Percentiles rank a stretch among this genome's conserved stretches.
phyloP scores from a whole-genome alignment of 257 asterid genomes.

The Petunia axillaris region DNA sequence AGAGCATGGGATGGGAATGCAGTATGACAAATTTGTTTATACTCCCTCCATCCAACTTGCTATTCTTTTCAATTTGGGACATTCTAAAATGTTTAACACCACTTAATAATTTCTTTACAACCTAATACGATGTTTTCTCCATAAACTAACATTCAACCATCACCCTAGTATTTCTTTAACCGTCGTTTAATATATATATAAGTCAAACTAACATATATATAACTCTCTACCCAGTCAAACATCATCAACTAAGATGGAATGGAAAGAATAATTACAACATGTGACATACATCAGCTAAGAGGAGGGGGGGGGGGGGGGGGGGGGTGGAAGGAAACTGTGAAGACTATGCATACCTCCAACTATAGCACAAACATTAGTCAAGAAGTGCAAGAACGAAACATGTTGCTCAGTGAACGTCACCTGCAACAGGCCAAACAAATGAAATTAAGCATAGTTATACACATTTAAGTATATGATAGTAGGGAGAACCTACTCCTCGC shows the following conservation, averaged over 20 bases:
- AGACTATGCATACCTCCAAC: constrained; percentile 69
- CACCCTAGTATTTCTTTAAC: neutral
- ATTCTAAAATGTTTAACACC: neutral
- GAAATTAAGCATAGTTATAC: neutral
- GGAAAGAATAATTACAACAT: neutral
- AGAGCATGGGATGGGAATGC: neutral
- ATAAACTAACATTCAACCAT: neutral
- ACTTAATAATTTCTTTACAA: neutral
- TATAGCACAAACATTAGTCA: constrained; percentile 93
- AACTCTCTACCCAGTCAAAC: neutral
- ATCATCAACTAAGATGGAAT: neutral
- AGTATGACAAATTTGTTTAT: neutral
- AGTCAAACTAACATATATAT: neutral
- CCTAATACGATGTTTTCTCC: neutral
- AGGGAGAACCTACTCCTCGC: neutral
- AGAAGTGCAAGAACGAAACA: constrained; percentile 83
- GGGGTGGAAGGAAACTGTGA: neutral
- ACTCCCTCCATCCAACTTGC: neutral
- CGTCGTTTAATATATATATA: neutral
- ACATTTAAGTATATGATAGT: neutral
- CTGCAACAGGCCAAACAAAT: constrained; percentile 40
- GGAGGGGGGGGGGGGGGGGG: neutral
- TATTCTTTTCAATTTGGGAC: neutral
- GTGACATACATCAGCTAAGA: neutral
- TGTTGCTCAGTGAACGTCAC: constrained; percentile 84